A percentile compares a stretch with the other conserved stretches of the same genome.
phyloP scores from a whole-genome alignment of 169 alveolate genomes.

The Ichthyophthirius multifiliis region DNA sequence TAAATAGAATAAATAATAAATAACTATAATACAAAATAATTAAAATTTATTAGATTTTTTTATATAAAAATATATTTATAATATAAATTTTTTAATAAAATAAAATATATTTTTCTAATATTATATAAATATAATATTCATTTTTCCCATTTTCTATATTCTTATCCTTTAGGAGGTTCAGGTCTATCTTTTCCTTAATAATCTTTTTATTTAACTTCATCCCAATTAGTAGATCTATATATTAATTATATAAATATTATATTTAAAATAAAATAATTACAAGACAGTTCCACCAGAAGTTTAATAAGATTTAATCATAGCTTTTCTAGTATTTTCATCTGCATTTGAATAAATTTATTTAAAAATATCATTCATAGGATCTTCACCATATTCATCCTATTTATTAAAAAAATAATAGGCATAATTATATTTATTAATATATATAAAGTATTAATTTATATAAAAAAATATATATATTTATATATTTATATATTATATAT shows the following conservation, averaged over 20 bases:
- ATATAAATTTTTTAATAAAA: no score
- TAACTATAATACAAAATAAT: no score
- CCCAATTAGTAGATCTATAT: constrained; percentile 88
- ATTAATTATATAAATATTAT: constrained; percentile 5
- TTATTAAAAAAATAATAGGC: not conserved
- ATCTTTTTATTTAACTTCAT: constrained; percentile 87
- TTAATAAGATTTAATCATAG: constrained; percentile 90
- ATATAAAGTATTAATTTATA: no score
- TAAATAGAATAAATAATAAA: no score
- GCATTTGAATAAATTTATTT: constrained; percentile 83
- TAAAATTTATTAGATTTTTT: no score
- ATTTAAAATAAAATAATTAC: constrained; percentile 66
- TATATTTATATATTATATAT: not conserved
- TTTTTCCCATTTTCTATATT: constrained; percentile 80
- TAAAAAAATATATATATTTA: not conserved
- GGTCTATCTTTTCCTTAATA: constrained; percentile 89
- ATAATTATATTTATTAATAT: no score
- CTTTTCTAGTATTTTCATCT: constrained; percentile 91
- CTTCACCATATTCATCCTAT: constrained; percentile 69
- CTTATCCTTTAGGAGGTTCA: constrained; percentile 77
- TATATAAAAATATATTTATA: no score
- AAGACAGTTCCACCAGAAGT: constrained; percentile 79
- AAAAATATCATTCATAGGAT: constrained; percentile 82
- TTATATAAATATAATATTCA: not conserved
- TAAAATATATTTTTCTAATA: no score